A percentile compares a stretch with the other conserved stretches of the same genome.
These are phyloP conservation scores for Piper longum DNA, from an alignment of 164 flowering plant genomes.

Conservation along the genomic window DNA sequence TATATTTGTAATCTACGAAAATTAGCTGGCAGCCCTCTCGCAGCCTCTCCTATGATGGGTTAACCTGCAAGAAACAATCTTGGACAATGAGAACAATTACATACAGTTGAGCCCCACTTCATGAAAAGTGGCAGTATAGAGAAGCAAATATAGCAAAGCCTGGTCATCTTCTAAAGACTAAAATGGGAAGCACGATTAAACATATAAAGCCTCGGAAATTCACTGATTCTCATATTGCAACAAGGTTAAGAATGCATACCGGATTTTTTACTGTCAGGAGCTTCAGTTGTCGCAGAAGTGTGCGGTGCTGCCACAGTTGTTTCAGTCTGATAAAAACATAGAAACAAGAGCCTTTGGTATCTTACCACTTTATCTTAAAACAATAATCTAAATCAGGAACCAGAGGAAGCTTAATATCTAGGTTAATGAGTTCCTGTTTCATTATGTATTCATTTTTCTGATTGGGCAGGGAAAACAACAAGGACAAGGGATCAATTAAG, in stretches of 20 bases:
- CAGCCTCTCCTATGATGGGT: conserved; percentile 5
- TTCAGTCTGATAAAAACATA: conserved; percentile 9
- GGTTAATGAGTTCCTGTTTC: neutral
- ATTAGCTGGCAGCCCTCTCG: conserved; percentile 18
- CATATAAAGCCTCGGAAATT: too few species aligned
- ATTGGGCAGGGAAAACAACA: too few species aligned
- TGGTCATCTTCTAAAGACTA: too few species aligned
- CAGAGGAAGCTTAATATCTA: neutral
- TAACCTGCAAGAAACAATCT: conserved; percentile 23
- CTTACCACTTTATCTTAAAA: neutral
- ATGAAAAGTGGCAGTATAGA: too few species aligned
- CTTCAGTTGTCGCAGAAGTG: conserved; percentile 30
- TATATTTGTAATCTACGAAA: conserved; percentile 23
- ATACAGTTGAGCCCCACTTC: too few species aligned
- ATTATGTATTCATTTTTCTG: too few species aligned
- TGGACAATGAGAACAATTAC: neutral
- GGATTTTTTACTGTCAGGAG: conserved; percentile 23
- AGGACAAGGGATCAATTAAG: too few species aligned
- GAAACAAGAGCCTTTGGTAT: neutral
- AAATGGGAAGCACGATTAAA: too few species aligned
- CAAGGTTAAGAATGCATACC: conserved; percentile 20
- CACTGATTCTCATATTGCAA: neutral
- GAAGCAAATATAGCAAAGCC: too few species aligned
- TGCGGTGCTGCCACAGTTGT: conserved; percentile 17
- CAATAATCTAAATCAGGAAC: neutral